phyloP scores from a whole-genome alignment of 75 land plant genomes.

The Ceratopteris richardii region DNA sequence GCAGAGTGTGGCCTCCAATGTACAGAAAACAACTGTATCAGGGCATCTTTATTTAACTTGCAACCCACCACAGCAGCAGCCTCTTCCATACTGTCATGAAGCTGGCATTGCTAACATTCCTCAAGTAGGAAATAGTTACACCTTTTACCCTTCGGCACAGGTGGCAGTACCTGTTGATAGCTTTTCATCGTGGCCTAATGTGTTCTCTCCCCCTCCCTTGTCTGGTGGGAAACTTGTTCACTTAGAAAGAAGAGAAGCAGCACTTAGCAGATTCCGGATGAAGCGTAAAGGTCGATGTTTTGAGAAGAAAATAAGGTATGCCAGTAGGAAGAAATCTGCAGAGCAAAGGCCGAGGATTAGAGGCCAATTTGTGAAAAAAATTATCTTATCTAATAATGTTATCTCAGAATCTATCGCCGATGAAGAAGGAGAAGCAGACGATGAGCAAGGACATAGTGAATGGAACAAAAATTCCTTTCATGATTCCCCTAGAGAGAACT shows the following conservation, averaged over 20 bases:
- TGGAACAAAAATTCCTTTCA: not conserved
- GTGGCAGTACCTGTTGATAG: not conserved
- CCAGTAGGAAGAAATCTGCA: conserved; percentile 35
- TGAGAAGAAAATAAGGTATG: conserved; percentile 65
- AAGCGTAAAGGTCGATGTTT: conserved; percentile 69
- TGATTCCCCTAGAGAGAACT: not conserved
- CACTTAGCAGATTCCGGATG: conserved; percentile 49
- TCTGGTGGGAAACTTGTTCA: conserved; percentile 1
- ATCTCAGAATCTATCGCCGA: not conserved
- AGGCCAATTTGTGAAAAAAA: conserved; percentile 28
- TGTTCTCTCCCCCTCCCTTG: not conserved
- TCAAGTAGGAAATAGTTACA: not conserved
- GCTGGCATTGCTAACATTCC: not conserved
- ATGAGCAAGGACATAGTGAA: conserved; percentile 3
- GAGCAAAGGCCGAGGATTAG: conserved; percentile 35
- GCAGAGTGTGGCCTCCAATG: too few relatives aligned
- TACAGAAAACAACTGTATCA: too few relatives aligned
- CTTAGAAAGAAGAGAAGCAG: conserved; percentile 46
- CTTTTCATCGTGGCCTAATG: not conserved
- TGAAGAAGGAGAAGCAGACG: conserved; percentile 5
- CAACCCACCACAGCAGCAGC: not conserved
- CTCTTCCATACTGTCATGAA: not conserved
- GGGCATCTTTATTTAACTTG: too few relatives aligned
- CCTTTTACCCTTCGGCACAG: not conserved
- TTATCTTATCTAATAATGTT: not conserved